phyloP scores from a whole-genome alignment of 2,329 filamentous ascomycete genomes.

The Clonostachys sp. region DNA sequence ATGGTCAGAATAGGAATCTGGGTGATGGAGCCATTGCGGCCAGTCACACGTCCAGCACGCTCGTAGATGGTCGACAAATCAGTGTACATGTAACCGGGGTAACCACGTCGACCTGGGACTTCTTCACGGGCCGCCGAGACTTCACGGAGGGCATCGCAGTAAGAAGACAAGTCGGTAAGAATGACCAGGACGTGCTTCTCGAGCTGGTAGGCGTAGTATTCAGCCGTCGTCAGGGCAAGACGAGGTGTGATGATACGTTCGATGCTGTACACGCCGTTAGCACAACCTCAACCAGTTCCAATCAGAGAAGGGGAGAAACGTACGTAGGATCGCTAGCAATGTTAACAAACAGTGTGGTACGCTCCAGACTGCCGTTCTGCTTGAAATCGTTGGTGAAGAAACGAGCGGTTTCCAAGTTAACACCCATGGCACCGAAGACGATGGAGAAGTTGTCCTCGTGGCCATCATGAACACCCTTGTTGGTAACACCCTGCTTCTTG shows the following conservation, averaged over 20 bases:
- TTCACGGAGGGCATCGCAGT: constrained; percentile 98
- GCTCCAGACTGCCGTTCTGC: constrained; percentile 98
- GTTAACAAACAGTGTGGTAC: constrained; percentile 96
- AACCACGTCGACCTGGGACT: constrained; percentile 98
- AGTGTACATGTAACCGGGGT: constrained; percentile 99
- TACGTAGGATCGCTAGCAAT: constrained; percentile 98
- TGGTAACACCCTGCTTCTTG: constrained; percentile 69
- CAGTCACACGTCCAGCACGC: constrained; percentile 93
- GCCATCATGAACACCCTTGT: constrained; percentile 92
- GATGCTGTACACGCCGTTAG: constrained; percentile 53
- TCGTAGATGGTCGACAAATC: constrained; percentile 99
- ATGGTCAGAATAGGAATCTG: constrained; percentile 99
- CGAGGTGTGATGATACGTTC: constrained; percentile 99
- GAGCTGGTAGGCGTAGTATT: constrained; percentile 99
- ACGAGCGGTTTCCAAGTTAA: constrained; percentile 96
- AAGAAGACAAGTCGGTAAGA: constrained; percentile 93
- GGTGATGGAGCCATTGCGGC: constrained; percentile 96
- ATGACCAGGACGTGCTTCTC: constrained; percentile 99
- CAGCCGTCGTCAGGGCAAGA: constrained; percentile 94
- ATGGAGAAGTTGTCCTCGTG: constrained; percentile 99
- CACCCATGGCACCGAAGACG: constrained; percentile 99
- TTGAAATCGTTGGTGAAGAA: constrained; percentile 99
- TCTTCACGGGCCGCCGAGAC: constrained; percentile 97
- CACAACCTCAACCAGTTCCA: not conserved
- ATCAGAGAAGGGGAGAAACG: constrained; percentile 27